Percentiles rank a stretch among this genome's conserved stretches.
These are phyloP conservation scores for Acer saccharum DNA, from an alignment of 345 rosid species.

Conservation along the genomic window DNA sequence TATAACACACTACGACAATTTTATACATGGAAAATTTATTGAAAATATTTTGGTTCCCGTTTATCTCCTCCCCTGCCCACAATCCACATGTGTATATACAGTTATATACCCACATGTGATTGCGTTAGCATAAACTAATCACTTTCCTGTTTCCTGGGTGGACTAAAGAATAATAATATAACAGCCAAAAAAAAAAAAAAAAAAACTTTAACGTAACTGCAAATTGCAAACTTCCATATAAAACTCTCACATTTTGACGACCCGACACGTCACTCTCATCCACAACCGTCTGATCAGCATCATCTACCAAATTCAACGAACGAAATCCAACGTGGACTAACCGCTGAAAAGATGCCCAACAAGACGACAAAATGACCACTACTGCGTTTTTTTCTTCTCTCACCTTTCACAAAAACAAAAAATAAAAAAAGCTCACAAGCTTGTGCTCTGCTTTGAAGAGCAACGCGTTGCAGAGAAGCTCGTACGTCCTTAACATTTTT, in stretches of 20 bases:
- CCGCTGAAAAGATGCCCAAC: slow-evolving; percentile 32
- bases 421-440: neutral
- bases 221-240: neutral
- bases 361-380: slow-evolving; percentile 20
- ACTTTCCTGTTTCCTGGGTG: neutral
- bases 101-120: neutral
- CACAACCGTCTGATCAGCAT: slow-evolving; percentile 21
- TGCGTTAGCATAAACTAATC: neutral
- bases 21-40: too few species aligned
- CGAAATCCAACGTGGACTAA: slow-evolving; percentile 23
- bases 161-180: too few species aligned
- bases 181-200: too few species aligned
- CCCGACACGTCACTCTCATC: neutral
- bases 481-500: neutral
- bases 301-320: slow-evolving; percentile 26
- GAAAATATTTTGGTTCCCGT: too few species aligned
- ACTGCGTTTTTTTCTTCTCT: slow-evolving; percentile 14
- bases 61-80: too few species aligned
- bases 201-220: too few species aligned
- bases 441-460: neutral
- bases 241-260: neutral
- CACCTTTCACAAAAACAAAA: slow-evolving; percentile 29
- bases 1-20: too few species aligned
- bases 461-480: neutral
- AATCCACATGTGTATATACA: too few species aligned